Percentiles rank a stretch among this genome's conserved stretches.
phyloP scores from a whole-genome alignment of 768 basidiomycete genomes.

The Pisolithus marmoratus region DNA sequence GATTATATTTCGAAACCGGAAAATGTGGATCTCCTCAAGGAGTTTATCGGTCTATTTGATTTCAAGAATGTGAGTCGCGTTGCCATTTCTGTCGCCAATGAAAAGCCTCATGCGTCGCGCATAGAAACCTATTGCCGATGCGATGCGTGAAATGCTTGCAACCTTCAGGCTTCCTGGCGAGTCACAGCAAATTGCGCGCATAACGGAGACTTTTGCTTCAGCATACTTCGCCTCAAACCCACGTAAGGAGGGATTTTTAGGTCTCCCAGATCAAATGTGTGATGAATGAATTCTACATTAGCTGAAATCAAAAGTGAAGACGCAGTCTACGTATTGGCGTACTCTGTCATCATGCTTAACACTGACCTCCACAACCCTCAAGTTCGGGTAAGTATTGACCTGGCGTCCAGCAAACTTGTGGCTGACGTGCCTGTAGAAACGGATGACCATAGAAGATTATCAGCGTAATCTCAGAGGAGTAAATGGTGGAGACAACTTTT shows the following conservation, averaged over 20 bases:
- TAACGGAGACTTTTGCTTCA: slow-evolving; percentile 92
- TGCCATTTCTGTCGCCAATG: background rate
- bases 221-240: slow-evolving; percentile 84
- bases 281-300: slow-evolving; percentile 22
- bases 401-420: slow-evolving; percentile 1
- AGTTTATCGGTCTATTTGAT: slow-evolving; percentile 85
- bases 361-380: slow-evolving; percentile 96
- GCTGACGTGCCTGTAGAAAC: slow-evolving; percentile 53
- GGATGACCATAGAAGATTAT: slow-evolving; percentile 96
- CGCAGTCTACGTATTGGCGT: slow-evolving; percentile 90
- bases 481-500: slow-evolving; percentile 80
- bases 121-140: slow-evolving; percentile 93
- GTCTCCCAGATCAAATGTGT: background rate
- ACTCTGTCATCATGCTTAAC: slow-evolving; percentile 96
- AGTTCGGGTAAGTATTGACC: slow-evolving; percentile 51
- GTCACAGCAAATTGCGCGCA: slow-evolving; percentile 86
- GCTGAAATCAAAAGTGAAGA: slow-evolving; percentile 89
- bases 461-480: slow-evolving; percentile 88
- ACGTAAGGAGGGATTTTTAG: slow-evolving; percentile 35
- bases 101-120: background rate
- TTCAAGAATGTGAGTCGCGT: slow-evolving; percentile 67
- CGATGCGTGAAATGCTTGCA: slow-evolving; percentile 92
- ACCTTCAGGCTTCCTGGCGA: slow-evolving; percentile 94
- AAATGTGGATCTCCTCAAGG: slow-evolving; percentile 76
- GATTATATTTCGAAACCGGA: slow-evolving; percentile 91